phyloP scores from a whole-genome alignment of 768 basidiomycete genomes.

The Phanerochaete sordida region DNA sequence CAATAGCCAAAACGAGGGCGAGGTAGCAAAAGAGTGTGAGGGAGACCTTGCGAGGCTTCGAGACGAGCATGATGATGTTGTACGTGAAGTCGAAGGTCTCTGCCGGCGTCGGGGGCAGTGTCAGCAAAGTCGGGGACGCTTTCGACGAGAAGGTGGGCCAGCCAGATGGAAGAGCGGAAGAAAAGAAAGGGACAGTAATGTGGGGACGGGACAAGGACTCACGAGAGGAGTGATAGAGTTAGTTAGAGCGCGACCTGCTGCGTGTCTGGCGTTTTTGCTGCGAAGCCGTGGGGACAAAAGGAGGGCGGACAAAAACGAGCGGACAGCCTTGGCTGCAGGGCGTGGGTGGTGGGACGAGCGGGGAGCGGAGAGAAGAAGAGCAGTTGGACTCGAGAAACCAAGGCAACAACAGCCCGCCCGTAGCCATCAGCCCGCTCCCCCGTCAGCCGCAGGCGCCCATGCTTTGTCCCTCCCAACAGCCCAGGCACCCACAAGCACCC shows the following conservation, averaged over 20 bases:
- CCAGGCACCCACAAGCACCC: background rate
- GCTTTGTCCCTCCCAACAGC: constrained; percentile 6
- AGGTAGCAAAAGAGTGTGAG: constrained; percentile 64
- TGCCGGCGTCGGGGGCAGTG: background rate
- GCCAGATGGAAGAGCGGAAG: constrained; percentile 9
- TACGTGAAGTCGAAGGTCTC: constrained; percentile 3
- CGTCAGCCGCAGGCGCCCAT: constrained; percentile 5
- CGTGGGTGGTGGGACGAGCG: background rate
- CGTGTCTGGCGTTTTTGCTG: background rate
- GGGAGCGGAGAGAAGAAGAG: background rate
- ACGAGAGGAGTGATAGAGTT: constrained; percentile 11
- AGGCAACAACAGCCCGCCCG: constrained; percentile 8
- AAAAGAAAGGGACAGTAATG: background rate
- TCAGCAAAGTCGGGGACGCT: background rate
- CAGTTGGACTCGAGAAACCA: constrained; percentile 7
- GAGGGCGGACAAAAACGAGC: constrained; percentile 10
- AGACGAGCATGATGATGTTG: constrained; percentile 44
- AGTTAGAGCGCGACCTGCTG: background rate
- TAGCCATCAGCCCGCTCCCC: background rate
- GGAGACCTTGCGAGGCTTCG: constrained; percentile 40
- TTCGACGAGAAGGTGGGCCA: constrained; percentile 8
- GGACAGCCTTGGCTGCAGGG: constrained; percentile 9
- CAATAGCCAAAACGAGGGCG: constrained; percentile 50
- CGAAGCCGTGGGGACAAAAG: constrained; percentile 10
- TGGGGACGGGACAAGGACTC: constrained; percentile 13